Evolutionary conservation across 208 protist species (phyloP).

Genomic region (Porcisia deanei): DNA sequence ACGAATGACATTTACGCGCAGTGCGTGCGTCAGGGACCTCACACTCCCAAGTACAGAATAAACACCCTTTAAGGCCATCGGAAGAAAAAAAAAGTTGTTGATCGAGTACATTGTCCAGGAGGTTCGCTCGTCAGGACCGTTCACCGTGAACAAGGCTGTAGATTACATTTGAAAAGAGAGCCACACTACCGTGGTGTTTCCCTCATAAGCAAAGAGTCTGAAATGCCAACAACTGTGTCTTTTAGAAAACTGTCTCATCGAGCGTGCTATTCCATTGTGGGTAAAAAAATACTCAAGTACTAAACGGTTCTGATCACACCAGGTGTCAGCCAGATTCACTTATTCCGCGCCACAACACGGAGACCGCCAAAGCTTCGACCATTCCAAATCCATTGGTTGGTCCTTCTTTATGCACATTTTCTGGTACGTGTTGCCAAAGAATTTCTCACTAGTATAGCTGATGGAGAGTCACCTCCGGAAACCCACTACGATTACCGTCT

Average conservation of each 20-base stretch:
- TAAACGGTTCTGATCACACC: conserved; percentile 10
- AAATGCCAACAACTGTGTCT: conserved; percentile 26
- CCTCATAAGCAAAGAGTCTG: conserved; percentile 4
- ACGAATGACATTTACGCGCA: no score
- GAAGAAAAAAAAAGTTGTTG: no score
- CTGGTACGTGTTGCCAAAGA: conserved; percentile 19
- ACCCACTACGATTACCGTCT: no score
- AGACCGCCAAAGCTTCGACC: conserved; percentile 29
- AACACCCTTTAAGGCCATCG: conserved; percentile 2
- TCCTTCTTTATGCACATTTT: conserved; percentile 30
- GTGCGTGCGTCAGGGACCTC: no score
- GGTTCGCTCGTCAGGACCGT: conserved; percentile 18
- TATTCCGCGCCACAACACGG: conserved; percentile 30
- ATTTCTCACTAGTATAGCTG: conserved; percentile 13
- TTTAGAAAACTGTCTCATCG: conserved; percentile 16
- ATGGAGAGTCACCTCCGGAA: no score
- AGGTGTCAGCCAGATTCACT: conserved; percentile 21
- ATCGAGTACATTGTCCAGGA: no score
- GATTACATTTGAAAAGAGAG: conserved; percentile 27
- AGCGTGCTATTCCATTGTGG: conserved; percentile 10
- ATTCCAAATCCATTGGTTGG: conserved; percentile 18
- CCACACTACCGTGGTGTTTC: conserved; percentile 18
- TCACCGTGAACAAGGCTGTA: conserved; percentile 31
- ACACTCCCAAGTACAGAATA: conserved; percentile 7
- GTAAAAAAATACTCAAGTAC: conserved; percentile 24